Base-by-base conservation (phyloP, 2,329 filamentous ascomycete genomes). In the Colletotrichum australisinense region DNA sequence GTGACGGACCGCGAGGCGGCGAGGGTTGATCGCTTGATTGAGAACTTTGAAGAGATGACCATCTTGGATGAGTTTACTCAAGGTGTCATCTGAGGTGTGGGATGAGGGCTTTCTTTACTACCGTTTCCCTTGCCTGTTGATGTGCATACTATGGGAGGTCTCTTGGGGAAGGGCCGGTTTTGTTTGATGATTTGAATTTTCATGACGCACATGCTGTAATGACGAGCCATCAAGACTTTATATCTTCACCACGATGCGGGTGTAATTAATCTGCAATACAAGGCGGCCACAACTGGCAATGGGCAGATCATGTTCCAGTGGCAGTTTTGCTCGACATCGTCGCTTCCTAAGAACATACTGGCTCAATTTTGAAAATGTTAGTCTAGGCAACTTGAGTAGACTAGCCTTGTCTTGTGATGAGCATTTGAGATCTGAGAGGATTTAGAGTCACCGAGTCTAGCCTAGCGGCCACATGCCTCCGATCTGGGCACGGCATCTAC, bases 1-100 rank as follows among this genome's bases (percentile, higher is more conserved):
- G 73, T 81, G 65, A 80, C 76, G 16, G 77, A 84, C 26, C 82
- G 81, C 2, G 77, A 78, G 32, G 77, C 77, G 19, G 82, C 82
- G 7, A 80, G 72, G 19, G 80, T 78, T 14, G 82, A 84, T 62
- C 80, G 75, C 9, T 60, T 84, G 22, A 82, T 83, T 1, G 72
- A 64, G 5, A 76, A 78, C 30, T 83, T 84, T 57, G 79, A 81
- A 38, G 78, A 79, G 60, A 46, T 73, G 56, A 71, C 60, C 8
- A 46, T 71, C 14, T 38, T 73, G 7, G 71, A 73, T 11, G 71
- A 71, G 5, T 73, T 71, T n/a, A 73, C 71, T 9, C 42, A 66
- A 2, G 71, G 71, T 5, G 28, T 73, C n/a, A 56, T 63, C 9
- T 73, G 32, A 70, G 19, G 6, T 3, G 24, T 9, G 14, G 26